These are phyloP conservation scores for Kluyveromyces sp. DNA, from an alignment of 1,139 yeast species.

Conservation along the genomic window DNA sequence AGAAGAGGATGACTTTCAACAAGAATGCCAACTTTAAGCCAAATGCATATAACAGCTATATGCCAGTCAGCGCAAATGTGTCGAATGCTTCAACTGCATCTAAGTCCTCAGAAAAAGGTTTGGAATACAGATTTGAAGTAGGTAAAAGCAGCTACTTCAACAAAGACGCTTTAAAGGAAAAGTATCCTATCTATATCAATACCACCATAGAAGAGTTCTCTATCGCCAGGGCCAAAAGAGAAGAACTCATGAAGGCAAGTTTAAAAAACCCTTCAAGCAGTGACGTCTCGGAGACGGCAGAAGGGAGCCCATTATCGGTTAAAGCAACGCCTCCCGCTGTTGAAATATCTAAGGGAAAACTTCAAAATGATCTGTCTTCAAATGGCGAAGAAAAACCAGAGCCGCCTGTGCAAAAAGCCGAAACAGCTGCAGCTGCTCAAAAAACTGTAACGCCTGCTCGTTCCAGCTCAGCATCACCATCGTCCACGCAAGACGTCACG, in stretches of 20 bases:
- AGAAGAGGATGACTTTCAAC: constrained; percentile 6
- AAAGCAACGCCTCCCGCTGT: background rate
- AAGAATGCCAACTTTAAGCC: constrained; percentile 7
- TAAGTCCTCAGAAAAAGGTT: constrained; percentile 3
- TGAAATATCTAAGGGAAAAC: background rate
- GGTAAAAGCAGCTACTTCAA: constrained; percentile 22
- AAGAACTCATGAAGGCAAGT: constrained; percentile 3
- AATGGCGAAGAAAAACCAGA: background rate
- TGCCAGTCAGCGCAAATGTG: background rate
- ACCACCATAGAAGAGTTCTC: constrained; percentile 25
- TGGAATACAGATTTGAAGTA: constrained; percentile 23
- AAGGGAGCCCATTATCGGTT: background rate
- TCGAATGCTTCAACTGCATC: background rate
- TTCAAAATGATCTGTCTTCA: background rate
- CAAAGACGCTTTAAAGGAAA: constrained; percentile 13
- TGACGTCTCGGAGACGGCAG: background rate
- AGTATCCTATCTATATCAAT: constrained; percentile 28
- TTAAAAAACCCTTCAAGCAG: background rate
- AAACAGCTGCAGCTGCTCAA: background rate
- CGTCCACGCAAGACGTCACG: constrained; percentile 1
- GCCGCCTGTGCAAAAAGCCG: background rate
- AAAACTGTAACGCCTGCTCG: background rate
- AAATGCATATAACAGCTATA: constrained; percentile 3
- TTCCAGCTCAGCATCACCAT: background rate
- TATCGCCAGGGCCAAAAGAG: constrained; percentile 22